Conservation (phyloP, 257 asterid genomes). For the Solanum dulcamara region DNA sequence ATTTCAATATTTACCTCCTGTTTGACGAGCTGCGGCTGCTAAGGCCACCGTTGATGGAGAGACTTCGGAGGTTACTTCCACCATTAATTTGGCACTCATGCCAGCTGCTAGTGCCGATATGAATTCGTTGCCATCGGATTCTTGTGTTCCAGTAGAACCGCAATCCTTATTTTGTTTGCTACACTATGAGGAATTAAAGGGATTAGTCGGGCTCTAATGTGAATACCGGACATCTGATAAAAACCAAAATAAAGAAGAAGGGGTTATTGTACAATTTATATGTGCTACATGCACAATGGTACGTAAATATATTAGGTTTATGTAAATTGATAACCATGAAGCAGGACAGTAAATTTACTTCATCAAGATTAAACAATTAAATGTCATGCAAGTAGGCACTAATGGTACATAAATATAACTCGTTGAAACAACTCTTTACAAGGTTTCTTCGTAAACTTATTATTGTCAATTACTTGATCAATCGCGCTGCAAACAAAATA, state of each 20-base stretch:
- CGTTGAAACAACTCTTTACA: background rate
- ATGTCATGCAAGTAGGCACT: background rate
- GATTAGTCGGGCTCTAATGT: background rate
- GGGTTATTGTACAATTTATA: background rate
- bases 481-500: too few species aligned
- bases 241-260: too few species aligned
- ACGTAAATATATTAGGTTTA: background rate
- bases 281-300: background rate
- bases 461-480: background rate
- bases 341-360: background rate
- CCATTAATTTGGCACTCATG: conserved; percentile 48
- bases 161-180: conserved; percentile 21
- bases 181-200: conserved; percentile 12
- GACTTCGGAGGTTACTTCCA: conserved; percentile 41
- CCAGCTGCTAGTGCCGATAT: conserved; percentile 56
- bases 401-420: background rate
- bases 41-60: conserved; percentile 50
- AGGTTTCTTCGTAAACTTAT: background rate
- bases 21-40: conserved; percentile 55
- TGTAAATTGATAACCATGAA: background rate
- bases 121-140: conserved; percentile 37
- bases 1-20: conserved; percentile 24
- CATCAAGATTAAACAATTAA: too few species aligned
- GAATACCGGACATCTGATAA: background rate
- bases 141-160: conserved; percentile 16